phyloP scores from a whole-genome alignment of 768 basidiomycete species.

The Tylopilus intermedius region DNA sequence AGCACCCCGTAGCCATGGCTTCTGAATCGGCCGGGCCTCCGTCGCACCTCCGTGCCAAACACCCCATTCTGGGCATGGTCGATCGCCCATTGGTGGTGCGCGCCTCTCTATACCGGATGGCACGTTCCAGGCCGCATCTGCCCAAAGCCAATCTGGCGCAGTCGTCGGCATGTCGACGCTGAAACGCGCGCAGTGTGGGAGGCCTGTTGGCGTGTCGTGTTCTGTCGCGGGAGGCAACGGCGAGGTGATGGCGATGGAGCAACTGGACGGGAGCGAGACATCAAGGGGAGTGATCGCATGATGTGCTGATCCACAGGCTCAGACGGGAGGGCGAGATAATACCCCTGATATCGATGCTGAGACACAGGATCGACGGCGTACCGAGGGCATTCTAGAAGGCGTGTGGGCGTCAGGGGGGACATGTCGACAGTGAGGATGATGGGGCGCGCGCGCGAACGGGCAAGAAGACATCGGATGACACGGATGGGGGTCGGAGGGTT shows the following conservation, averaged over 20 bases:
- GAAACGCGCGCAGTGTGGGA: too few species aligned
- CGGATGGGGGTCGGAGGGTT: not conserved
- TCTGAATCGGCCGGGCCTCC: not conserved
- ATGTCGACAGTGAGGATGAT: not conserved
- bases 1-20: too few species aligned
- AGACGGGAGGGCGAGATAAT: slow-evolving; percentile 7
- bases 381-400: not conserved
- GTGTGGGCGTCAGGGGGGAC: not conserved
- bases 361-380: slow-evolving; percentile 7
- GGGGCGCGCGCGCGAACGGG: not conserved
- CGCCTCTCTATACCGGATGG: too few species aligned
- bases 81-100: not conserved
- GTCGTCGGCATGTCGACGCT: too few species aligned
- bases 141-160: not conserved
- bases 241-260: too few species aligned
- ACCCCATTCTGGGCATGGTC: not conserved
- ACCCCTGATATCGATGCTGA: not conserved
- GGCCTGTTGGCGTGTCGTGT: too few species aligned
- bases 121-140: not conserved
- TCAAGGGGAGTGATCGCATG: slow-evolving; percentile 2
- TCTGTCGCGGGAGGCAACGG: too few species aligned
- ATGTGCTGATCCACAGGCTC: not conserved
- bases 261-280: not conserved
- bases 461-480: not conserved
- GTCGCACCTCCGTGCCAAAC: not conserved